Percentiles rank a stretch among this genome's conserved stretches.
phyloP scores from a whole-genome alignment of 768 basidiomycete species.

The Pholiota molesta region DNA sequence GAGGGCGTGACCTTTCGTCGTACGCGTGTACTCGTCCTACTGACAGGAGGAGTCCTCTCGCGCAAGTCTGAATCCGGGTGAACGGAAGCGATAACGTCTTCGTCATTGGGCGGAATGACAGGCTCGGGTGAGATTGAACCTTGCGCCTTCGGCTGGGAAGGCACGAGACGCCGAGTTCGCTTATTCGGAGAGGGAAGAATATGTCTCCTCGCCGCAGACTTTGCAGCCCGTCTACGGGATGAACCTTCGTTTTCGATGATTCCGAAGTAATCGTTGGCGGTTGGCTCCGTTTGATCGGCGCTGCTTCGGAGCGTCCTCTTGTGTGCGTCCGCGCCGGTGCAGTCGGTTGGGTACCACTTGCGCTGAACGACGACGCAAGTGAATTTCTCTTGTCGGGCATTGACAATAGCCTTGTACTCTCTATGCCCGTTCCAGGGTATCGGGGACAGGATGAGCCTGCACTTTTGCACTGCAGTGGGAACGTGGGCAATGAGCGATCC shows the following conservation, averaged over 20 bases:
- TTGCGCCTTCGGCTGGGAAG: background rate
- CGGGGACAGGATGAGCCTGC: slow-evolving; percentile 39
- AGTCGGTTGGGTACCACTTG: slow-evolving; percentile 26
- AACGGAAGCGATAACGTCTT: background rate
- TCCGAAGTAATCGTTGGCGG: slow-evolving; percentile 24
- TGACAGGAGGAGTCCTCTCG: background rate
- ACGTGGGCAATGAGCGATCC: slow-evolving; percentile 6
- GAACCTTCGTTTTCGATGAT: slow-evolving; percentile 21
- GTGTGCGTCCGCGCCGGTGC: slow-evolving; percentile 15
- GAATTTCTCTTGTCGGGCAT: slow-evolving; percentile 26
- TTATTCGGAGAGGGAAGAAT: slow-evolving; percentile 4
- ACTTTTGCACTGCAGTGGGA: slow-evolving; percentile 36
- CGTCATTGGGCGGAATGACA: background rate
- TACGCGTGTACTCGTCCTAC: slow-evolving; percentile 14
- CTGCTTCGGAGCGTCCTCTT: slow-evolving; percentile 27
- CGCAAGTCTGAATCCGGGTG: background rate
- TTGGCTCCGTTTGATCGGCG: slow-evolving; percentile 19
- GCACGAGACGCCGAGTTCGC: slow-evolving; percentile 7
- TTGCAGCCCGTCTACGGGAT: slow-evolving; percentile 13
- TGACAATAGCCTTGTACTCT: slow-evolving; percentile 32
- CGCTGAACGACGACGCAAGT: slow-evolving; percentile 21
- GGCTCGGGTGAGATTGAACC: slow-evolving; percentile 3
- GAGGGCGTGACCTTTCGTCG: slow-evolving; percentile 19
- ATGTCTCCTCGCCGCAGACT: background rate
- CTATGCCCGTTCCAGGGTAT: slow-evolving; percentile 47